These are phyloP conservation scores for Paraconiothyrium brasiliense DNA, from an alignment of 2,329 filamentous ascomycete genomes.

Conservation along the genomic window DNA sequence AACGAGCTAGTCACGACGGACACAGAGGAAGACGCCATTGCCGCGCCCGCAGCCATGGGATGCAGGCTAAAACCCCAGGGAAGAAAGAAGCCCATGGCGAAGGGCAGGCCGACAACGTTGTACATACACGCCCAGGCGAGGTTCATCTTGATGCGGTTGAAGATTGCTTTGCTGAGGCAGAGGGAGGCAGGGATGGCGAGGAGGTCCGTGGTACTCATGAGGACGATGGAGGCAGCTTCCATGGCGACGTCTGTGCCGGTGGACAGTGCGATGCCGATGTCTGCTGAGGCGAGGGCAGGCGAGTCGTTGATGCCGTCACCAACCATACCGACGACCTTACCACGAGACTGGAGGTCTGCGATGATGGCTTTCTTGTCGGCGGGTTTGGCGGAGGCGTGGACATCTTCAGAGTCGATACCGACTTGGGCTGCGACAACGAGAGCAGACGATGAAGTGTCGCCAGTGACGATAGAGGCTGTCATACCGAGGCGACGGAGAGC, in stretches of 20 bases:
- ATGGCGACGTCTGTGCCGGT: slow-evolving; percentile 96
- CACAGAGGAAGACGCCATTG: slow-evolving; percentile 91
- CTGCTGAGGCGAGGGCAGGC: slow-evolving; percentile 89
- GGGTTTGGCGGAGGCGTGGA: slow-evolving; percentile 88
- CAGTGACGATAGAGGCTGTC: slow-evolving; percentile 90
- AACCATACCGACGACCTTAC: slow-evolving; percentile 91
- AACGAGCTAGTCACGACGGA: slow-evolving; percentile 87
- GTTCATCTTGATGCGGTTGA: slow-evolving; percentile 92
- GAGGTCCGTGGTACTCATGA: slow-evolving; percentile 91
- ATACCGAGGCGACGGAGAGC: slow-evolving; percentile 87
- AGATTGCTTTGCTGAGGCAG: slow-evolving; percentile 83
- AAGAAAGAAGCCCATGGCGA: slow-evolving; percentile 96
- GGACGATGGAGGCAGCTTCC: slow-evolving; percentile 94
- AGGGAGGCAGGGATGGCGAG: slow-evolving; percentile 92
- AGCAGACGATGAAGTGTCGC: slow-evolving; percentile 87
- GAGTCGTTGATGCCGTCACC: slow-evolving; percentile 98
- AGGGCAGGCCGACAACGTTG: slow-evolving; percentile 89
- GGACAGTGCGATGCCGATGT: slow-evolving; percentile 91
- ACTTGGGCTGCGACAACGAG: slow-evolving; percentile 83
- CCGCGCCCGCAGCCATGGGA: slow-evolving; percentile 92
- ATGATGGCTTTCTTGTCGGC: slow-evolving; percentile 91
- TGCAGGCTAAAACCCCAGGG: slow-evolving; percentile 88
- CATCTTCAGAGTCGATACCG: slow-evolving; percentile 78
- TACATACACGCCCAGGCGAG: slow-evolving; percentile 92
- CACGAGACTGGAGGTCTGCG: slow-evolving; percentile 74